Conservation (phyloP, 2,329 filamentous ascomycete genomes). For the Cladosporium sp. region DNA sequence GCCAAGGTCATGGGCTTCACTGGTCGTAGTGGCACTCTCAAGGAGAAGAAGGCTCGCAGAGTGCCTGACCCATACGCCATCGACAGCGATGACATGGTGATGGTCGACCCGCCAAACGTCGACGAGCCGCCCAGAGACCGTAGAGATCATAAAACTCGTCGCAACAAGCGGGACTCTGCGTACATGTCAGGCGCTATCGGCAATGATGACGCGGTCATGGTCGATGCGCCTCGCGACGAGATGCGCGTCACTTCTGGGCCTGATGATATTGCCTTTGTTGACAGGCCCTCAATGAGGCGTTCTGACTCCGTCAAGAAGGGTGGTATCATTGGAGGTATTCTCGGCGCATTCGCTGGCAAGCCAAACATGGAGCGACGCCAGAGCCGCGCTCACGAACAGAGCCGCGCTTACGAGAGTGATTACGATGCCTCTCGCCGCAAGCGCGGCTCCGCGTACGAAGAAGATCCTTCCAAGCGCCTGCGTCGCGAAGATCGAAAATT, state of each 20-base stretch:
- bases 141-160: conserved; percentile 40
- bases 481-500: conserved; percentile 40
- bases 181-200: conserved; percentile 41
- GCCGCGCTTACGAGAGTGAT: conserved; percentile 38
- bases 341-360: conserved; percentile 42
- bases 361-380: conserved; percentile 31
- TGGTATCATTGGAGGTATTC: conserved; percentile 59
- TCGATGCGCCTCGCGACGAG: conserved; percentile 44
- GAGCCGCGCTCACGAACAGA: conserved; percentile 34
- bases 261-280: conserved; percentile 55
- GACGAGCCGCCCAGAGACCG: conserved; percentile 30
- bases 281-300: conserved; percentile 57
- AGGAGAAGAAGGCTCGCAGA: conserved; percentile 53
- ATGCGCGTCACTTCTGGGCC: conserved; percentile 48
- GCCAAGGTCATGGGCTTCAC: conserved; percentile 70
- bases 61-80: conserved; percentile 61
- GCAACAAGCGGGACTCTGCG: conserved; percentile 43
- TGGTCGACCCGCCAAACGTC: conserved; percentile 48
- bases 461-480: conserved; percentile 37
- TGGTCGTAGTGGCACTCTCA: conserved; percentile 45
- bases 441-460: conserved; percentile 34
- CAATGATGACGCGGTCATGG: conserved; percentile 44
- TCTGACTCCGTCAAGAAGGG: conserved; percentile 59
- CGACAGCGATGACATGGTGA: conserved; percentile 58
- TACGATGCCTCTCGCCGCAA: conserved; percentile 34